Percentiles rank a stretch among this genome's conserved stretches.
Conservation (phyloP, 371 early-diverging fungal genomes). For the Mucor plumbeus region DNA sequence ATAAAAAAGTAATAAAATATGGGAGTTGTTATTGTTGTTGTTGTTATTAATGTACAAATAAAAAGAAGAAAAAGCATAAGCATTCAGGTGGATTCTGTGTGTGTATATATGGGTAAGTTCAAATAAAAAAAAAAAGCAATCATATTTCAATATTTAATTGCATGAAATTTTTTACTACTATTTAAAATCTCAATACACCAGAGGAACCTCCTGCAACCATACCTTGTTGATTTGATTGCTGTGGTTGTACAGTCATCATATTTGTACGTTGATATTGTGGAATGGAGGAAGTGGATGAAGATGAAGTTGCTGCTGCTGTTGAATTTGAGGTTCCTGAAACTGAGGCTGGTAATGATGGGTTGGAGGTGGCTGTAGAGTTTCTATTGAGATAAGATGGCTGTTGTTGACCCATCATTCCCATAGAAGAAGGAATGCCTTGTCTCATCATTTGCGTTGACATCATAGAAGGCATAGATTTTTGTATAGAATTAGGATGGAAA, state of each 20-base stretch:
- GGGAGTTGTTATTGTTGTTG: not conserved
- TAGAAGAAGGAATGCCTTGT: constrained; percentile 4
- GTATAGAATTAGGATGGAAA: constrained; percentile 35
- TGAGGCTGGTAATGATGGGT: not conserved
- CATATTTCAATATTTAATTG: not conserved
- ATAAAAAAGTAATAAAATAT: constrained; percentile 6
- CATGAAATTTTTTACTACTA: not conserved
- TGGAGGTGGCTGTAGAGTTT: not conserved
- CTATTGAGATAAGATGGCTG: not conserved
- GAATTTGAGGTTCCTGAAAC: not conserved
- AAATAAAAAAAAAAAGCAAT: no score
- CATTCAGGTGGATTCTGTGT: not conserved
- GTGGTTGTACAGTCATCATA: constrained; percentile 19
- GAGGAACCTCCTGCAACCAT: constrained; percentile 35
- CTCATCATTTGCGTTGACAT: constrained; percentile 24
- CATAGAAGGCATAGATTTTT: constrained; percentile 31
- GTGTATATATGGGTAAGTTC: not conserved
- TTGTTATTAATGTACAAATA: constrained; percentile 18
- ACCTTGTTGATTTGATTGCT: constrained; percentile 27
- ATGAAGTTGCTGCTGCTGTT: not conserved
- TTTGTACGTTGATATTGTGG: constrained; percentile 21
- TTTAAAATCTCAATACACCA: constrained; percentile 33
- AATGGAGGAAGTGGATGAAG: constrained; percentile 3
- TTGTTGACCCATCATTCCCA: constrained; percentile 6
- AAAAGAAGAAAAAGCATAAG: not conserved